phyloP scores from a whole-genome alignment of 2,329 filamentous ascomycete species.

The Pseudogymnoascus sp. region DNA sequence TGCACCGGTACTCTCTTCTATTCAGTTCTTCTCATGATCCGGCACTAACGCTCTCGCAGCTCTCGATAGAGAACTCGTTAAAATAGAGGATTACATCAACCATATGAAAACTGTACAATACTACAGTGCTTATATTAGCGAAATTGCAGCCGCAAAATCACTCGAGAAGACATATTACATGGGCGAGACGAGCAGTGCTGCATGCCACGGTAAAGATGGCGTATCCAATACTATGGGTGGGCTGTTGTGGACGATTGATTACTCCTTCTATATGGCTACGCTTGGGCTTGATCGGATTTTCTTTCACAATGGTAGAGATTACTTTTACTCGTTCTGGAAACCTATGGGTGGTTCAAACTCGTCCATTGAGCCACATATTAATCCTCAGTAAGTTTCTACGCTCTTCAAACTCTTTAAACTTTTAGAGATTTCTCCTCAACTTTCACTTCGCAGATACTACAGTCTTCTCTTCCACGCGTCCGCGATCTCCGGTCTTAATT shows the following conservation, averaged over 20 bases:
- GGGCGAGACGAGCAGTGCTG: constrained; percentile 28
- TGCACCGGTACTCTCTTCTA: background rate
- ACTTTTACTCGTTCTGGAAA: constrained; percentile 19
- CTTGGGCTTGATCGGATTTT: constrained; percentile 22
- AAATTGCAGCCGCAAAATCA: background rate
- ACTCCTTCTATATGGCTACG: constrained; percentile 20
- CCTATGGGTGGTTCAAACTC: background rate
- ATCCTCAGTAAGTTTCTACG: background rate
- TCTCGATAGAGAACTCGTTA: background rate
- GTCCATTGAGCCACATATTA: background rate
- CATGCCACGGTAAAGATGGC: constrained; percentile 21
- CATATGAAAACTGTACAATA: background rate
- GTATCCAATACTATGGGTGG: constrained; percentile 24
- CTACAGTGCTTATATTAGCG: background rate
- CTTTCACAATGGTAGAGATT: constrained; percentile 17
- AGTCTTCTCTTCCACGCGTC: background rate
- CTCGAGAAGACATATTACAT: constrained; percentile 18
- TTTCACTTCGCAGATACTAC: background rate
- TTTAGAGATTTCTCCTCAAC: background rate
- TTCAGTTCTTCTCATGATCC: background rate
- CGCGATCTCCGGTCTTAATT: background rate
- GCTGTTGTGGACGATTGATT: constrained; percentile 24
- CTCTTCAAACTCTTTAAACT: background rate
- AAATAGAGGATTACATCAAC: background rate
- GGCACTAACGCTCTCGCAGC: background rate